Conservation (phyloP, 768 basidiomycete genomes). For the Gloeopeniophorella convolvens region DNA sequence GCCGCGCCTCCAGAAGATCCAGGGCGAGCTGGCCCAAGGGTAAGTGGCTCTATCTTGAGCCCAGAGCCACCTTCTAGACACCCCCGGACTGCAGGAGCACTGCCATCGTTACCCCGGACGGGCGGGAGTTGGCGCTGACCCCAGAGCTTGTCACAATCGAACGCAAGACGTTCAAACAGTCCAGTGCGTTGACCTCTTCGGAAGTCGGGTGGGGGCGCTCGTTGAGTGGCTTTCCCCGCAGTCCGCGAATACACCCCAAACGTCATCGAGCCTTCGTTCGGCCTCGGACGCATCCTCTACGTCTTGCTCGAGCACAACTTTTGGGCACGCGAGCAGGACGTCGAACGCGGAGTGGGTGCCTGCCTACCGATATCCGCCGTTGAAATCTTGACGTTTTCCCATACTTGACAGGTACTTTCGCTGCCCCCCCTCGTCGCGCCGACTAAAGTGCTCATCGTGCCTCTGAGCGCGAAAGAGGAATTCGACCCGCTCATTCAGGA, state of each 20-base stretch:
- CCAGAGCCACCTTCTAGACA: slow-evolving; percentile 5
- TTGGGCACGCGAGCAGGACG: slow-evolving; percentile 91
- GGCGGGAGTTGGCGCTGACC: slow-evolving; percentile 63
- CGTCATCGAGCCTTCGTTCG: slow-evolving; percentile 98
- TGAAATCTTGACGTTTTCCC: too few relatives aligned
- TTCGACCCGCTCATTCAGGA: slow-evolving; percentile 80
- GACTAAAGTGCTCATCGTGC: slow-evolving; percentile 95
- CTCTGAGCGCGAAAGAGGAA: slow-evolving; percentile 78
- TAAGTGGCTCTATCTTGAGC: slow-evolving; percentile 31
- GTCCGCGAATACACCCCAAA: slow-evolving; percentile 95
- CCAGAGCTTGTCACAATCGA: slow-evolving; percentile 72
- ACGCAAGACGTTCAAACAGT: slow-evolving; percentile 81
- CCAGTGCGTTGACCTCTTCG: slow-evolving; percentile 43
- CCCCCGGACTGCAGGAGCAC: slow-evolving; percentile 38
- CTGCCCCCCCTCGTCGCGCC: slow-evolving; percentile 87
- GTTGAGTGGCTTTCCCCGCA: slow-evolving; percentile 31
- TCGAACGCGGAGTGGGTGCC: slow-evolving; percentile 76
- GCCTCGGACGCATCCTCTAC: slow-evolving; percentile 93
- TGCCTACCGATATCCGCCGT: too few relatives aligned
- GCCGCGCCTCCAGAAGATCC: slow-evolving; percentile 53
- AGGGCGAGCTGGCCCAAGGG: slow-evolving; percentile 71
- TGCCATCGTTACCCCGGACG: slow-evolving; percentile 50
- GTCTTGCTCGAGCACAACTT: slow-evolving; percentile 90
- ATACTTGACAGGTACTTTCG: slow-evolving; percentile 83
- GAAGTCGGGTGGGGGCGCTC: slow-evolving; percentile 4